A percentile compares a stretch with the other conserved stretches of the same genome.
These are phyloP conservation scores for Lipomyces chichibuensis DNA, from an alignment of 805 yeast species.

Conservation along the genomic window DNA sequence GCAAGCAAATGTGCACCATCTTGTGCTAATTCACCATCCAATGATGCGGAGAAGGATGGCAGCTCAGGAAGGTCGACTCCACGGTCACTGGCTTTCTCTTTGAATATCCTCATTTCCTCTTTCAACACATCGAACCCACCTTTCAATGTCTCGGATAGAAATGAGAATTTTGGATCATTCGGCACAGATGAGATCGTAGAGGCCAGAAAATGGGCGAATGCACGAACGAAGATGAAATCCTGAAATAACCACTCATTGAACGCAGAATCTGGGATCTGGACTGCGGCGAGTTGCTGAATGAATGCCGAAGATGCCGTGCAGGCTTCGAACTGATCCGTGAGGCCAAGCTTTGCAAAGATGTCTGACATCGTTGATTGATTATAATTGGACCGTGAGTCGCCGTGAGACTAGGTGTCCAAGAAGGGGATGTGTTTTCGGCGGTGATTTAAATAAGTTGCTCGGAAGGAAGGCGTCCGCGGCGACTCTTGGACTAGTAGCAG, in stretches of 20 bases:
- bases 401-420: no score
- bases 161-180: not conserved
- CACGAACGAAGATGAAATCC: constrained; percentile 9
- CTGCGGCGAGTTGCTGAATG: not conserved
- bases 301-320: not conserved
- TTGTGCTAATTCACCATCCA: not conserved
- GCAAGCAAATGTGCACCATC: not conserved
- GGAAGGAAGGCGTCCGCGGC: no score
- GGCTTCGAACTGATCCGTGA: not conserved
- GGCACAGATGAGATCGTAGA: constrained; percentile 2
- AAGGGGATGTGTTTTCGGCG: no score
- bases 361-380: not conserved
- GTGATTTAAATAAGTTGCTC: no score
- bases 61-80: constrained; percentile 3
- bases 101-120: not conserved
- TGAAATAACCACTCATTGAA: constrained; percentile 7
- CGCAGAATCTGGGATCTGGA: not conserved
- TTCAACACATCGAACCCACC: constrained; percentile 3
- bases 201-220: constrained; percentile 8
- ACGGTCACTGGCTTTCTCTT: not conserved
- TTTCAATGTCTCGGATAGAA: constrained; percentile 1
- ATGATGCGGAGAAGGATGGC: constrained; percentile 1
- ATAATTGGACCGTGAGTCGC: no score
- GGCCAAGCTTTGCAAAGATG: not conserved
- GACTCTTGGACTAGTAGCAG: no score